Base-by-base conservation (phyloP, 2,329 filamentous ascomycete genomes). In the Colletotrichum musae region DNA sequence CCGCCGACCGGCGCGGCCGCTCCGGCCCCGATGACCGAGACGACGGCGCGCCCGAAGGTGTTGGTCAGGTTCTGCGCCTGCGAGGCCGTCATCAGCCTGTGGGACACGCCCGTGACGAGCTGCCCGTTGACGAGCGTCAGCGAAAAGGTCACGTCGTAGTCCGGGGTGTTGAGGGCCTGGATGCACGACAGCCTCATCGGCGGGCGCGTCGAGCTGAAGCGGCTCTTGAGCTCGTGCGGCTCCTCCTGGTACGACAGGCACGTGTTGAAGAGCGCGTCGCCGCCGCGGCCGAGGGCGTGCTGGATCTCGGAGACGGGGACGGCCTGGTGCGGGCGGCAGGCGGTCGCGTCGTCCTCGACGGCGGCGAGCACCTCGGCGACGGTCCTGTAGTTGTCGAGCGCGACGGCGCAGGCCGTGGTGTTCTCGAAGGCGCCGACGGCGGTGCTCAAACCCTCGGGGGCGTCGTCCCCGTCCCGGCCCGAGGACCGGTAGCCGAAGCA, bases 401-500 rank as follows among this genome's bases (percentile, higher is more conserved):
- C 78, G 0, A 78, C 60, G 5, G 61, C 52, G 65, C 82, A 83
- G 0, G 83, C 76, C 0, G 82, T 70, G 0, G 78, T 75, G 13
- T 80, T 81, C 4, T 82, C 81, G 61, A 87, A 87, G 43, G 83
- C 84, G 5, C 86, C 86, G 0, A 87, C 80, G 0, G 83, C 80
- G 7, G 80, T 72, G 10, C 77, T 72, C 53, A 86, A 78, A 0
- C 81, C 83, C 0, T 79, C 73, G 5, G 82, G 76, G 0, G 83
- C 78, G 3, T 83, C 76, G 10, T 81, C 78, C 6, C 83, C 79
- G 16, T 85, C 82, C 5, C 86, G 79, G 0, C 84, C 85, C 0
- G 79, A 75, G 3, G 83, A 81, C 41, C 83, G 82, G 65, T 82
- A 86, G 1, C 89, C 89, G 70, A 91, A 91, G 45, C 85, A 83